Conservation (phyloP, 2,329 filamentous ascomycete species). For the Diaporthe amygdali region DNA sequence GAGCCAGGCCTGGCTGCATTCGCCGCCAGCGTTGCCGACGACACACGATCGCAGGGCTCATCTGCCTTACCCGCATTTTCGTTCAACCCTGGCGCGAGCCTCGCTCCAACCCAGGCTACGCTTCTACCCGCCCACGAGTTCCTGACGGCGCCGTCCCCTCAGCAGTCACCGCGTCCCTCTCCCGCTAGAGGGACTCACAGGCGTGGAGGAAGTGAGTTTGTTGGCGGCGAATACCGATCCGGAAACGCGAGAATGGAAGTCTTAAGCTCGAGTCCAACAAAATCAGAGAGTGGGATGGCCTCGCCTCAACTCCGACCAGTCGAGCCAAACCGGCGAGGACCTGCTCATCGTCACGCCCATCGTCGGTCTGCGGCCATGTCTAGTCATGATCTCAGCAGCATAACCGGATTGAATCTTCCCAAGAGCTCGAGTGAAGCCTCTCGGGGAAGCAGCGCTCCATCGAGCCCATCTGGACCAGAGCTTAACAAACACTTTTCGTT, state of each 20-base stretch:
- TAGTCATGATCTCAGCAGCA: constrained; percentile 70
- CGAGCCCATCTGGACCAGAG: constrained; percentile 60
- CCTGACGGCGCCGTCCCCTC: constrained; percentile 62
- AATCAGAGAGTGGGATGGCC: constrained; percentile 61
- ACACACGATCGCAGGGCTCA: constrained; percentile 35
- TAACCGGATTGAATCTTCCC: constrained; percentile 23
- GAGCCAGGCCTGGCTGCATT: constrained; percentile 43
- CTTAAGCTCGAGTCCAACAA: constrained; percentile 74
- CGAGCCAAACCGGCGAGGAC: constrained; percentile 52
- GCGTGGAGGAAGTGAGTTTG: constrained; percentile 84
- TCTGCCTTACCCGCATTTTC: constrained; percentile 58
- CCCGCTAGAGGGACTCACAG: constrained; percentile 70
- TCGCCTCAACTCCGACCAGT: constrained; percentile 60
- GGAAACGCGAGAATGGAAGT: constrained; percentile 60
- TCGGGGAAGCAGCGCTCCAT: constrained; percentile 67
- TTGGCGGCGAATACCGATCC: constrained; percentile 72
- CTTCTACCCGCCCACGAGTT: constrained; percentile 42
- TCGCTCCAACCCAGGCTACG: constrained; percentile 24
- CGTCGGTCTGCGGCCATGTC: constrained; percentile 84
- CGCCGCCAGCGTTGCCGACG: constrained; percentile 36
- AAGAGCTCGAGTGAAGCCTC: constrained; percentile 35
- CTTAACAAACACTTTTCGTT: constrained; percentile 32
- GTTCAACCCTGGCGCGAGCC: constrained; percentile 34
- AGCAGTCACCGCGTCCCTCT: constrained; percentile 48
- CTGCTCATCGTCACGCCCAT: constrained; percentile 71